Base-by-base conservation (phyloP, 768 basidiomycete genomes). In the Xerocomellus dryophilus region DNA sequence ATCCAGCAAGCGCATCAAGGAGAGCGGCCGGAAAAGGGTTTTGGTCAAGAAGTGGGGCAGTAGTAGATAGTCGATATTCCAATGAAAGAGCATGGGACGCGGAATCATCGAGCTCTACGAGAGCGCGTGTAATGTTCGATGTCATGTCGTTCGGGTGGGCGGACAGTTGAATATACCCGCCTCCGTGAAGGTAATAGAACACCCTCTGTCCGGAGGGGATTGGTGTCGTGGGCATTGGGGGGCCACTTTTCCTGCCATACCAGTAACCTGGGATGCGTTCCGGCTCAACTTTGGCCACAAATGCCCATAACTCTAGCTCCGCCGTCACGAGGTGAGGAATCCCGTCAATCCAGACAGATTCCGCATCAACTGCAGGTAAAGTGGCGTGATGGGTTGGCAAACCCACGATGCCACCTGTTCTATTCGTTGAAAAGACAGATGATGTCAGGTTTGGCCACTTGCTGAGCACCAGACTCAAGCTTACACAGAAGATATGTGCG, bases 1-100 rank as follows among this genome's bases (percentile, higher is more conserved):
- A 93, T 7, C 85, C 89, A 2, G 86, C 80, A 10, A 92, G 70
- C 3, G 82, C 83, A 63, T 93, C 90, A 14, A 93, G 71, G 0
- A 93, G 74, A 18, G 86, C 86, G 0, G 85, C 75, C 0, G 90
- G 90, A 74, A 93, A 93, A 8, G 88, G 79, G 56, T 84, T 75
- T 5, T 69, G 70, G 12, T 73, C 67, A 27, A 64, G 56, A 61
- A 71, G 71, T 25, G 81, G 76, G 45, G 72, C 65, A 12, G 70
- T 65, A 7, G 81, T 71, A 36, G 82, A 81, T 41, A 86, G 78
- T 6, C 89, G 84, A 67, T 93, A 93, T 69, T 91, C 90, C 44
- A 89, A 61, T 12, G 79, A 78, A 61, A 88, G 78, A 5, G 75
- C 71, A 39, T 84, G 80, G 27, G 73, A 66, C n/a, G 83, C 65